Conservation (phyloP, 179 eudicot species). For the Beta macrorhiza region DNA sequence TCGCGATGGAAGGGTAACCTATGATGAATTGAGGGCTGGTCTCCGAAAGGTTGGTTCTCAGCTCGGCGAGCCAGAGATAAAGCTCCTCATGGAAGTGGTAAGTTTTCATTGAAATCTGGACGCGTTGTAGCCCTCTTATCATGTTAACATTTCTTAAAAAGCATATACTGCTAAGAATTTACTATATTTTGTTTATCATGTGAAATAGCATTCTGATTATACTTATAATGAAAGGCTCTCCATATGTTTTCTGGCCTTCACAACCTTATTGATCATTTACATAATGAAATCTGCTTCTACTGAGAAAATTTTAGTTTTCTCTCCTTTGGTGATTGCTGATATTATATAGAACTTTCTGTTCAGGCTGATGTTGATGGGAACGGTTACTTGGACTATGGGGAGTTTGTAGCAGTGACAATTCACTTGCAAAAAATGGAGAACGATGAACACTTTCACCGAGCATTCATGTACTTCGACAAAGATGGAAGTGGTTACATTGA, state of each 20-base stretch:
- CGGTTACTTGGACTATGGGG: conserved; percentile 87
- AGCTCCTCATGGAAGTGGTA: conserved; percentile 97
- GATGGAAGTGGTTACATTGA: conserved; percentile 88
- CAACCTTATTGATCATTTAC: not conserved
- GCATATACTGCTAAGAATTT: not conserved
- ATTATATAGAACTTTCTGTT: not conserved
- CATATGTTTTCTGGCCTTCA: not conserved
- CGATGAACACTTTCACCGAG: conserved; percentile 84
- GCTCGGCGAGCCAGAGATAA: conserved; percentile 87
- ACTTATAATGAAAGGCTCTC: not conserved
- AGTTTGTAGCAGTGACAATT: conserved; percentile 94
- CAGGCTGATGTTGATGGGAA: conserved; percentile 97
- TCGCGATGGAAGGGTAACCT: conserved; percentile 76
- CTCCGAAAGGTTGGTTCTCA: conserved; percentile 86
- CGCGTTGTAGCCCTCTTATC: not conserved
- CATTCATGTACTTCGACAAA: conserved; percentile 80
- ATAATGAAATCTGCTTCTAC: not conserved
- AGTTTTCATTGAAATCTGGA: conserved; percentile 7
- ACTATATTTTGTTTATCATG: not conserved
- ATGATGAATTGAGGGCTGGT: conserved; percentile 71
- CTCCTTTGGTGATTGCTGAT: not conserved
- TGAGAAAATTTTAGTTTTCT: no score
- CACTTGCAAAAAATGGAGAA: conserved; percentile 96
- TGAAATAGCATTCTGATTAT: not conserved
- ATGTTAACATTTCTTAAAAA: not conserved